phyloP scores from a whole-genome alignment of 2,329 filamentous ascomycete species.

The Dactylonectria estremocensis region DNA sequence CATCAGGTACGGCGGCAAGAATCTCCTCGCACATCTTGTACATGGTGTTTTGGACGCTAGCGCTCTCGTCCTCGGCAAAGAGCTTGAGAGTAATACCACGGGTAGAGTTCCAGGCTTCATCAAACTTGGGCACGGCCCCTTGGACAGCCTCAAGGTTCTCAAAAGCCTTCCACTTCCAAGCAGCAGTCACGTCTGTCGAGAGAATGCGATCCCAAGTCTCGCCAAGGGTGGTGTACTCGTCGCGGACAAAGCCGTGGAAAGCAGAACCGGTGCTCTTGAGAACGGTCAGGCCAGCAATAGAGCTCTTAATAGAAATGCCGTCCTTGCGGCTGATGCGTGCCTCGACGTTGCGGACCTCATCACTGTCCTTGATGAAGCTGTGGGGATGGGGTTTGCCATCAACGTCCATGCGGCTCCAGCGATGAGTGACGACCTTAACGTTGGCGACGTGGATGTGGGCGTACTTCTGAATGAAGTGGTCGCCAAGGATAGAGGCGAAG shows the following conservation, averaged over 20 bases:
- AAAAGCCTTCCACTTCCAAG: conserved; percentile 89
- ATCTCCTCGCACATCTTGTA: conserved; percentile 98
- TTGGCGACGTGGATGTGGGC: conserved; percentile 89
- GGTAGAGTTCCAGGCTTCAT: conserved; percentile 84
- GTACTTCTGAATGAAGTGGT: conserved; percentile 92
- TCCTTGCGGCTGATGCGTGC: conserved; percentile 76
- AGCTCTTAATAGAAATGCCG: conserved; percentile 83
- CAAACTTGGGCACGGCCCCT: conserved; percentile 76
- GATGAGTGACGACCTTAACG: conserved; percentile 85
- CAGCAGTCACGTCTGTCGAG: conserved; percentile 90
- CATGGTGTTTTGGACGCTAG: conserved; percentile 97
- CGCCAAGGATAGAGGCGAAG: conserved; percentile 86
- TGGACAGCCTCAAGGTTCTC: conserved; percentile 76
- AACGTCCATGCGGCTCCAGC: conserved; percentile 91
- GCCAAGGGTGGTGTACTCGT: conserved; percentile 91
- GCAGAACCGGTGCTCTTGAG: conserved; percentile 97
- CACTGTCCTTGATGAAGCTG: conserved; percentile 91
- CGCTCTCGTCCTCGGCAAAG: conserved; percentile 91
- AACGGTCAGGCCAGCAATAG: conserved; percentile 86
- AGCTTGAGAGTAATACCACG: conserved; percentile 89
- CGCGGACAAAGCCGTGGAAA: conserved; percentile 93
- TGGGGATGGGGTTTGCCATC: conserved; percentile 94
- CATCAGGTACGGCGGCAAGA: conserved; percentile 79
- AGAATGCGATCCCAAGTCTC: conserved; percentile 97
- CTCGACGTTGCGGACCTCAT: conserved; percentile 88